Base-by-base conservation (phyloP, 2,329 filamentous ascomycete species). In the Fusarium fujikuroi region DNA sequence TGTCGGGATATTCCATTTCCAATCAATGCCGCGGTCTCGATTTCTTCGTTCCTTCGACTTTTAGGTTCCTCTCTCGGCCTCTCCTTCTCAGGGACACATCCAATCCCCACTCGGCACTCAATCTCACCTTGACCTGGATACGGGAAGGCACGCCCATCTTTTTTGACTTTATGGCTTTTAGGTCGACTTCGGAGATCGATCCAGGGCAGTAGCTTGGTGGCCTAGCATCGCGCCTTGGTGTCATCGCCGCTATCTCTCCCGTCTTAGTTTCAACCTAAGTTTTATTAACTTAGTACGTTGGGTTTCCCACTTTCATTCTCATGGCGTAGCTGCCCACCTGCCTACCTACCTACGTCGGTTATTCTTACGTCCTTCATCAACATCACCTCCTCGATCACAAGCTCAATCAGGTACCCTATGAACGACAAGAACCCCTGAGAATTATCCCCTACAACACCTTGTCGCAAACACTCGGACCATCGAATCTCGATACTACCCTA, bases 221-320 rank as follows among this genome's bases (percentile, higher is more conserved):
- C 34, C 62, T 68, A 74, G 63, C 68, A 67, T 72, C 60, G 57
- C 72, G 71, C 71, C 63, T 69, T 59, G 36, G 65, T 71, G 71
- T 69, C 71, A 69, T 72, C 69, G 63, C 53, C 58, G 63, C 68
- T 56, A 54, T 69, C 68, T 50, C 49, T 68, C 54, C 56, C 32
- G 60, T 64, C 54, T 69, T 72, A 60, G 65, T 64, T 28, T 73
- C 70, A 47, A 67, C 52, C 54, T 66, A 46, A 52, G 39, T 58
- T 69, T 66, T 47, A 56, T 66, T 47, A 56, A 39, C 34, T 47
- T 47, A 30, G 28, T 54, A 54, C 34, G 18, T 39, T 25, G 23
- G 49, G 25, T 61, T 66, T 72, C 67, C 70, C 72, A 66, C 71
- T 72, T 60, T 25, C 25, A n/a, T 47, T 47, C 39, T 65, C 71